A percentile compares a stretch with the other conserved stretches of the same genome.
These are phyloP conservation scores for Eimeria maxima DNA, from an alignment of 169 alveolate genomes.

Conservation along the genomic window DNA sequence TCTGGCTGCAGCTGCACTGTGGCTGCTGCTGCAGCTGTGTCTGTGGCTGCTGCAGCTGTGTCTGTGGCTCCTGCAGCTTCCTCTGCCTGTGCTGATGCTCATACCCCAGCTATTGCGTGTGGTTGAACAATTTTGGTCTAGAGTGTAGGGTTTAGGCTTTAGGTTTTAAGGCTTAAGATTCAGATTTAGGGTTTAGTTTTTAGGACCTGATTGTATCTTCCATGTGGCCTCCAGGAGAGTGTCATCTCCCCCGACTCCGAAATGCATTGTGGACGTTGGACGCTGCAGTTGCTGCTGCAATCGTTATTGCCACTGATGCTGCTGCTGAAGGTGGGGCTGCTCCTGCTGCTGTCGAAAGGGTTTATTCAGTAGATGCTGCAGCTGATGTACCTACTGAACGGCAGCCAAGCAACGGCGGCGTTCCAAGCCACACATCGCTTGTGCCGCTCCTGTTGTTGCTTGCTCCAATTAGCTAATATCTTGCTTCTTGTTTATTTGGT, in stretches of 20 bases:
- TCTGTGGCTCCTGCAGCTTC: neutral
- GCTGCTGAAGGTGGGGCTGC: neutral
- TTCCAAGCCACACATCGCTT: neutral
- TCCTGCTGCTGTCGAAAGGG: neutral
- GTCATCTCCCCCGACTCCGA: conserved; percentile 71
- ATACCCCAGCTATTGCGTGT: neutral
- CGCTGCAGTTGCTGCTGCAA: neutral
- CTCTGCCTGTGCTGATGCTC: neutral
- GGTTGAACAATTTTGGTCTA: neutral
- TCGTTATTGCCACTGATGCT: neutral
- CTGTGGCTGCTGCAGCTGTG: conserved; percentile 2
- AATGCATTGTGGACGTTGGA: neutral
- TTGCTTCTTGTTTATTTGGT: neutral
- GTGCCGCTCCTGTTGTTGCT: neutral
- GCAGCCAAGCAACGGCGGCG: neutral
- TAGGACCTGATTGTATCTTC: conserved; percentile 61
- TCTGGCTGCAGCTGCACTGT: neutral
- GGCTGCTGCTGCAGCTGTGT: neutral
- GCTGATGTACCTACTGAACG: neutral
- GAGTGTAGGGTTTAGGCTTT: neutral
- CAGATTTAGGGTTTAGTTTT: conserved; percentile 36
- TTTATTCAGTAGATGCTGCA: neutral
- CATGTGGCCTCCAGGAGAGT: conserved; percentile 67
- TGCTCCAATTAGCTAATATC: neutral
- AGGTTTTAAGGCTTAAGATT: neutral